phyloP scores from a whole-genome alignment of 2,329 filamentous ascomycete genomes.

The Xylaria sp. region DNA sequence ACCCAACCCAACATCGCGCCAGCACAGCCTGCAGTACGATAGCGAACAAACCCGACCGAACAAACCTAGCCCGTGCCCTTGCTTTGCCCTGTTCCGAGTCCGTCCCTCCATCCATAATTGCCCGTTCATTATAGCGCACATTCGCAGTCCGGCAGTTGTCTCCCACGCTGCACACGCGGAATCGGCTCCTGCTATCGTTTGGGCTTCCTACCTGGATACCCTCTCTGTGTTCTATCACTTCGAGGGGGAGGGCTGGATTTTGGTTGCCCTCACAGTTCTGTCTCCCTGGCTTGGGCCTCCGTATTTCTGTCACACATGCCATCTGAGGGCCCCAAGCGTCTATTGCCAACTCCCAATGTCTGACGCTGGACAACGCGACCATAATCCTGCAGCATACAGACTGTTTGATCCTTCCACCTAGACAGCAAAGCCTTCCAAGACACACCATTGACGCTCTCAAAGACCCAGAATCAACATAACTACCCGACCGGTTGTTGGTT shows the following conservation, averaged over 20 bases:
- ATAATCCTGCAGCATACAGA: conserved; percentile 40
- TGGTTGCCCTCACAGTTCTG: conserved; percentile 28
- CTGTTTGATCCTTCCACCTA: conserved; percentile 41
- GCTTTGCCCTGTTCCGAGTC: conserved; percentile 30
- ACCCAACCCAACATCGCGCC: conserved; percentile 19
- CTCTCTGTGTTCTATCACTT: conserved; percentile 22
- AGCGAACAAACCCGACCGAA: conserved; percentile 24
- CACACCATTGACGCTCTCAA: conserved; percentile 10
- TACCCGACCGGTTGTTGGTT: conserved; percentile 40
- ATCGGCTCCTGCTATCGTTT: conserved; percentile 21
- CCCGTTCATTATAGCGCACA: conserved; percentile 34
- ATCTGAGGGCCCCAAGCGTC: conserved; percentile 35
- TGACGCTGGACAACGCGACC: conserved; percentile 47
- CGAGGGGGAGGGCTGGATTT: conserved; percentile 5
- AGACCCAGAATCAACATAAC: conserved; percentile 10
- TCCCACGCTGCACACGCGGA: conserved; percentile 28
- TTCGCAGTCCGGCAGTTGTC: conserved; percentile 32
- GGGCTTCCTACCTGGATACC: conserved; percentile 19
- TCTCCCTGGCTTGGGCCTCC: conserved; percentile 40
- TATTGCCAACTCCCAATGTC: conserved; percentile 47
- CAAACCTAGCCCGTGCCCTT: conserved; percentile 18
- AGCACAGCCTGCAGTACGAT: conserved; percentile 18
- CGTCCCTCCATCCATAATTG: conserved; percentile 24
- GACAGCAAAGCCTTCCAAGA: conserved; percentile 28
- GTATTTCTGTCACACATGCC: conserved; percentile 42